Conservation (phyloP, 2,329 filamentous ascomycete species). For the Ophiostoma sp. region DNA sequence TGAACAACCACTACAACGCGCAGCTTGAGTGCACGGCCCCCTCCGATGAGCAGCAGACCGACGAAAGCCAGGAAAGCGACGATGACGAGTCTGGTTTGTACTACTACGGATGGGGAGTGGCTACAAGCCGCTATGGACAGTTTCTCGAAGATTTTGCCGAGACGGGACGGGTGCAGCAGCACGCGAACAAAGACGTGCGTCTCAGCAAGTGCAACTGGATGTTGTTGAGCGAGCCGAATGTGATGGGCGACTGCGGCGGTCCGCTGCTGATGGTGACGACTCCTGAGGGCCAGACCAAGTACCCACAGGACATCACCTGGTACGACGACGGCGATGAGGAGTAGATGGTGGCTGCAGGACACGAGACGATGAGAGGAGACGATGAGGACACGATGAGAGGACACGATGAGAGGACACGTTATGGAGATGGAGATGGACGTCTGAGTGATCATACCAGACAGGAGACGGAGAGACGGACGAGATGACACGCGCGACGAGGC, state of each 20-base stretch:
- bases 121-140: not conserved
- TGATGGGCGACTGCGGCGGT: slow-evolving; percentile 19
- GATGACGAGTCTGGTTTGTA: not conserved
- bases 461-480: too few relatives aligned
- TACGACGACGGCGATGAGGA: slow-evolving; percentile 11
- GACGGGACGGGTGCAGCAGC: not conserved
- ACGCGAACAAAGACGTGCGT: not conserved
- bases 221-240: slow-evolving; percentile 17
- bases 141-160: not conserved
- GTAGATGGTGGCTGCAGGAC: not conserved
- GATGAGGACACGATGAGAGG: not conserved
- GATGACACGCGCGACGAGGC: too few relatives aligned
- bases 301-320: slow-evolving; percentile 22
- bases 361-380: not conserved
- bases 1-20: not conserved
- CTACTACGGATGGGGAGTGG: not conserved
- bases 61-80: not conserved
- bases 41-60: not conserved
- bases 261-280: slow-evolving; percentile 22
- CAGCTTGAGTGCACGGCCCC: too few relatives aligned
- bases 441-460: too few relatives aligned
- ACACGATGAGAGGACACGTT: not conserved
- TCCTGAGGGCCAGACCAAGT: slow-evolving; percentile 22
- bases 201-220: slow-evolving; percentile 17
- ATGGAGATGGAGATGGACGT: too few relatives aligned